Evolutionary conservation across 2,329 filamentous ascomycete genomes (phyloP).

Genomic region (Colletotrichum tabaci): DNA sequence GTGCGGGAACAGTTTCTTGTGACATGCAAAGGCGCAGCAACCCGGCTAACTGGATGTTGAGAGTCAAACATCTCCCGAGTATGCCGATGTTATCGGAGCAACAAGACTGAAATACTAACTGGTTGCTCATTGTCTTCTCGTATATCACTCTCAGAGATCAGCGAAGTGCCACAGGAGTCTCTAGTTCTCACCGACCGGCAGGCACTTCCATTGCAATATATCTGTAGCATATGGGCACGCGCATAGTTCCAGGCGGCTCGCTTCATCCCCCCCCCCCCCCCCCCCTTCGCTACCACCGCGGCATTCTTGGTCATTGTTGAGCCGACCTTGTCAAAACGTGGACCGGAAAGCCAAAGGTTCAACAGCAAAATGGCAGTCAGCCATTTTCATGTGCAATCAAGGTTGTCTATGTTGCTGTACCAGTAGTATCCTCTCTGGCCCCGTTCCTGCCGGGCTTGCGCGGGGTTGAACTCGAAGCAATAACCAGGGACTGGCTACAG

Average conservation of each 20-base stretch:
- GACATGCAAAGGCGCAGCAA: neutral
- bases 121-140: too few species aligned
- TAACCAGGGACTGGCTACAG: too few species aligned
- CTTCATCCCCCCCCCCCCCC: neutral
- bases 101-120: too few species aligned
- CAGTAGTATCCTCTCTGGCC: too few species aligned
- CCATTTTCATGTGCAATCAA: neutral
- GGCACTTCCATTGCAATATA: neutral
- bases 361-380: neutral
- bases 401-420: neutral
- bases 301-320: neutral
- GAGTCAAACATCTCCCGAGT: neutral
- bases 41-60: neutral
- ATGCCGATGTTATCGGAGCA: too few species aligned
- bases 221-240: neutral
- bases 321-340: neutral
- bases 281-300: neutral
- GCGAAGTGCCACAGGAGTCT: neutral
- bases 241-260: neutral
- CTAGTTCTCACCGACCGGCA: neutral
- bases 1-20: neutral
- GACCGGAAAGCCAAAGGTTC: neutral
- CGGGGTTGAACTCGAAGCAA: too few species aligned
- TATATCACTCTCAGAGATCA: neutral
- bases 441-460: neutral